phyloP scores from a whole-genome alignment of 179 eudicot species.

The Beta lomatogona region DNA sequence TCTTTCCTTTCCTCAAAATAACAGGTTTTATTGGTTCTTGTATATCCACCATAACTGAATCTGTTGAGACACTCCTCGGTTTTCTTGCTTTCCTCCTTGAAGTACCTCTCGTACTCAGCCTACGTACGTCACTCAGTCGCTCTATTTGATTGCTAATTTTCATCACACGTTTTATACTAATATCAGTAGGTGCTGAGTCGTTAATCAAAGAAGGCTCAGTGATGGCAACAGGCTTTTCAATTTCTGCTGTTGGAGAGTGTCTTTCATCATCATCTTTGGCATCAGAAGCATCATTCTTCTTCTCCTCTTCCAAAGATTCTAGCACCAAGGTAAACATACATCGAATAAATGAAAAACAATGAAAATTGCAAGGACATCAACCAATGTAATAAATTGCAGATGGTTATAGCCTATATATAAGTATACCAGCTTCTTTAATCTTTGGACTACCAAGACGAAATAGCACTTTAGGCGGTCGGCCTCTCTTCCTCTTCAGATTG shows the following conservation, averaged over 20 bases:
- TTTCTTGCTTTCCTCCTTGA: constrained; percentile 23
- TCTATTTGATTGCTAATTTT: constrained; percentile 29
- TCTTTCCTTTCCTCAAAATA: constrained; percentile 34
- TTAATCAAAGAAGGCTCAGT: constrained; percentile 25
- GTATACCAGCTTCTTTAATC: constrained; percentile 32
- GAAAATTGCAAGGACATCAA: constrained; percentile 11
- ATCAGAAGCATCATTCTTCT: constrained; percentile 22
- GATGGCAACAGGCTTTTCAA: constrained; percentile 25
- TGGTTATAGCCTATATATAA: neutral
- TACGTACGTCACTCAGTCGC: constrained; percentile 22
- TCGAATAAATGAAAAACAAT: constrained; percentile 2
- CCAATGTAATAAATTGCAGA: constrained; percentile 3
- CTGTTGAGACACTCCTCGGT: constrained; percentile 25
- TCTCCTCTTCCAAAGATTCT: constrained; percentile 16
- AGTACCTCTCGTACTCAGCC: constrained; percentile 20
- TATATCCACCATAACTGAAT: constrained; percentile 21
- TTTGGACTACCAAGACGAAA: constrained; percentile 28
- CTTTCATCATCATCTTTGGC: constrained; percentile 16
- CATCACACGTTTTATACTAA: constrained; percentile 5
- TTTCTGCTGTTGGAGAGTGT: constrained; percentile 24
- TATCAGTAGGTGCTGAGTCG: constrained; percentile 22
- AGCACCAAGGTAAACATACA: constrained; percentile 14
- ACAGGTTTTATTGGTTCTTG: constrained; percentile 25
- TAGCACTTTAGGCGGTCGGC: constrained; percentile 43
- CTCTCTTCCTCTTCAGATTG: constrained; percentile 46